phyloP scores from a whole-genome alignment of 306 rosid species.

The Fragaria ananassa region DNA sequence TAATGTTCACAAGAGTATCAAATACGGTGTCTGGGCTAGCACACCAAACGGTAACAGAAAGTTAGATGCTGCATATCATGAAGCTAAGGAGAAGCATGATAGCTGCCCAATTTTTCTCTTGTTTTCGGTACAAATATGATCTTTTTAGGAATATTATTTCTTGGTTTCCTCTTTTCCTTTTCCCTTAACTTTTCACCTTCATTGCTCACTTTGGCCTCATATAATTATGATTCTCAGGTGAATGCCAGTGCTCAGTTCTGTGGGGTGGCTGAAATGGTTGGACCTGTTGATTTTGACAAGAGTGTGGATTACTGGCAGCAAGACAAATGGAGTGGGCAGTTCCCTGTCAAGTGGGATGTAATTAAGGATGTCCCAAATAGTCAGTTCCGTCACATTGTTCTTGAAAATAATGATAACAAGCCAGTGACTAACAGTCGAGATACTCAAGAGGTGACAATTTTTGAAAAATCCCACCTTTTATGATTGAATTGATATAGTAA shows the following conservation, averaged over 20 bases:
- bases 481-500: background rate
- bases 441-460: constrained; percentile 74
- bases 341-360: constrained; percentile 83
- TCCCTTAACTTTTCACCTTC: constrained; percentile 7
- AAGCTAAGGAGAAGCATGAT: constrained; percentile 68
- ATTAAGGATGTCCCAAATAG: constrained; percentile 84
- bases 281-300: constrained; percentile 86
- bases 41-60: constrained; percentile 88
- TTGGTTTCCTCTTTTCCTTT: background rate
- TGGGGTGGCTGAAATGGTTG: constrained; percentile 92
- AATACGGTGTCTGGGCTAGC: constrained; percentile 90
- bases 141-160: background rate
- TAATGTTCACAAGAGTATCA: constrained; percentile 88
- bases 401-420: constrained; percentile 87
- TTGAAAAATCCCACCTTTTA: background rate
- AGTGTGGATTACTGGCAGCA: constrained; percentile 89
- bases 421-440: constrained; percentile 93
- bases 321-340: constrained; percentile 92
- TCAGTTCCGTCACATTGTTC: constrained; percentile 81
- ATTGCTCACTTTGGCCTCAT: constrained; percentile 3
- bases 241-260: constrained; percentile 95
- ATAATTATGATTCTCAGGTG: constrained; percentile 43
- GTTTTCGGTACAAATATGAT: constrained; percentile 58
- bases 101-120: constrained; percentile 66
- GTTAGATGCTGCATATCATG: constrained; percentile 71